Evolutionary conservation across 2,329 filamentous ascomycete species (phyloP).

Genomic region (Alternaria brassicae): DNA sequence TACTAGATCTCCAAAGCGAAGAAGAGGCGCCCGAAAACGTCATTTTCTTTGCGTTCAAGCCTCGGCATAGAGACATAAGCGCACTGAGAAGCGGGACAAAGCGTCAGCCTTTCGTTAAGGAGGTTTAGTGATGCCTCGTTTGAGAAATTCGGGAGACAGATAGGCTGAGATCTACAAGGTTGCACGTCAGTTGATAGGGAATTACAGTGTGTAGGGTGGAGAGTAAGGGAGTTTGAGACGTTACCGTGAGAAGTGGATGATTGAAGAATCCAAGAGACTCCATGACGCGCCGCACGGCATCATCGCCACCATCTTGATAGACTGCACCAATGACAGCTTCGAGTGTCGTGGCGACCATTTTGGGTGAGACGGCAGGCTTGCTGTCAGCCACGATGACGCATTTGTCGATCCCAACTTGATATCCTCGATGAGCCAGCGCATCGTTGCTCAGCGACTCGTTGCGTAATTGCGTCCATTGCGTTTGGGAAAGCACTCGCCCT

Average conservation of each 20-base stretch:
- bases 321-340: conserved; percentile 49
- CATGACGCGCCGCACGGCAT: conserved; percentile 14
- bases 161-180: conserved; percentile 5
- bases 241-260: conserved; percentile 13
- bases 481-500: neutral
- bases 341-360: conserved; percentile 39
- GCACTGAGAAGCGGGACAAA: neutral
- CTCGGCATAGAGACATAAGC: neutral
- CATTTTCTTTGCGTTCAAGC: conserved; percentile 1
- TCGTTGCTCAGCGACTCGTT: conserved; percentile 5
- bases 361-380: conserved; percentile 2
- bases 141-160: neutral
- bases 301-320: conserved; percentile 35
- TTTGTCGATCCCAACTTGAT: neutral
- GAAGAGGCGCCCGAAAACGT: neutral
- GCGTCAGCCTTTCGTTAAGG: neutral
- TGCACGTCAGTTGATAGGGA: conserved; percentile 4
- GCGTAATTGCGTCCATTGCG: conserved; percentile 14
- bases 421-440: conserved; percentile 3
- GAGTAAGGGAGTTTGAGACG: neutral
- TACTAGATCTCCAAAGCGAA: neutral
- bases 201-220: neutral
- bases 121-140: neutral
- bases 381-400: conserved; percentile 8
- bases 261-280: conserved; percentile 9